Conservation (phyloP, 1,284 basidiomycete genomes). For the Golubevia pallescens region DNA sequence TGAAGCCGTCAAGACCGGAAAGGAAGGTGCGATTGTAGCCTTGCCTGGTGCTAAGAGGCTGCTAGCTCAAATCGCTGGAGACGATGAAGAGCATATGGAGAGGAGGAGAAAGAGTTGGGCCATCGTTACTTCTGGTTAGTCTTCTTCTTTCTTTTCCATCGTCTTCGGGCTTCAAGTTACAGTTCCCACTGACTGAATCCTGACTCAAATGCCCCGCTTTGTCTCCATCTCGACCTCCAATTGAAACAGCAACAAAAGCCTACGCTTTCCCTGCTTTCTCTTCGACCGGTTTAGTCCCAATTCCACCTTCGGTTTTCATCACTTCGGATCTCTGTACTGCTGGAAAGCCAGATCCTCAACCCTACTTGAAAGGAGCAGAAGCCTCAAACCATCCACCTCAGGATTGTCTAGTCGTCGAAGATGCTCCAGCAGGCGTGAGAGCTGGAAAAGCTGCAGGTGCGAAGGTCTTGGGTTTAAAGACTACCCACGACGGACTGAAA, state of each 20-base stretch:
- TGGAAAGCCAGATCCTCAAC: constrained; percentile 60
- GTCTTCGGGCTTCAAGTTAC: too few species aligned
- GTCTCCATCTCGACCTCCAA: not conserved
- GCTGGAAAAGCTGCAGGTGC: constrained; percentile 53
- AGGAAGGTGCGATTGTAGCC: constrained; percentile 51
- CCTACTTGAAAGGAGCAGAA: constrained; percentile 54
- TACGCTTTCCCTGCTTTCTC: constrained; percentile 57
- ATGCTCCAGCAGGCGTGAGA: constrained; percentile 54
- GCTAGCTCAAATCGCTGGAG: constrained; percentile 36
- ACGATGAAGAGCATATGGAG: constrained; percentile 9
- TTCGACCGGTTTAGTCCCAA: constrained; percentile 21
- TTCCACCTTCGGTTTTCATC: constrained; percentile 43
- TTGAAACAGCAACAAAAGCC: constrained; percentile 44
- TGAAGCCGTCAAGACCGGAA: constrained; percentile 14
- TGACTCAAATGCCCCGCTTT: too few species aligned
- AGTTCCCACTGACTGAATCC: not conserved
- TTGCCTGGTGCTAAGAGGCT: constrained; percentile 54
- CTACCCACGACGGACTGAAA: constrained; percentile 47
- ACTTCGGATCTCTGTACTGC: constrained; percentile 47
- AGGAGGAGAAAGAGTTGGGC: constrained; percentile 50
- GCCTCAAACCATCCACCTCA: not conserved
- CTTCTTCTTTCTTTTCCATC: too few species aligned
- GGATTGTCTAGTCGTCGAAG: constrained; percentile 56
- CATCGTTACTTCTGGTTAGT: constrained; percentile 45
- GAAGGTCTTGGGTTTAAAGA: constrained; percentile 46